phyloP scores from a whole-genome alignment of 768 basidiomycete species.

The Mycena venus region DNA sequence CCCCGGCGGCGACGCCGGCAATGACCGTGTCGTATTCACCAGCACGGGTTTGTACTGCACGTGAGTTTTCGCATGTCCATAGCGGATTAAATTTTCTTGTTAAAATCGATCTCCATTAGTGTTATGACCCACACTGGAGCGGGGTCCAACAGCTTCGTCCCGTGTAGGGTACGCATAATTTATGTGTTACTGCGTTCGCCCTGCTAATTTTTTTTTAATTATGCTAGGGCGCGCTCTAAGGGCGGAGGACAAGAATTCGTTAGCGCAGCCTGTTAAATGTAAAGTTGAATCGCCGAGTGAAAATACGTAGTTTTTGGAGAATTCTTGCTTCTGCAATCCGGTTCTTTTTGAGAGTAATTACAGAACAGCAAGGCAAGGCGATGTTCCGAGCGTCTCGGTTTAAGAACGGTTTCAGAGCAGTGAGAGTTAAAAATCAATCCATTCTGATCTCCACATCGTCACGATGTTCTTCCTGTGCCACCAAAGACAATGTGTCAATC shows the following conservation, averaged over 20 bases:
- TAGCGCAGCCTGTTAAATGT: not conserved
- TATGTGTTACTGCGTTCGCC: not conserved
- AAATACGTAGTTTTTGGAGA: not conserved
- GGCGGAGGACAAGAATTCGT: not conserved
- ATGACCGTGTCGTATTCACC: not conserved
- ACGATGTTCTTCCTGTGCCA: too few relatives aligned
- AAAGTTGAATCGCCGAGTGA: not conserved
- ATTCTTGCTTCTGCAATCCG: not conserved
- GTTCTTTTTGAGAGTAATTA: not conserved
- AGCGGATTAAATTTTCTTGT: not conserved
- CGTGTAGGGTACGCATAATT: not conserved
- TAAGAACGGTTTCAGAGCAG: not conserved
- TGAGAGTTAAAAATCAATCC: not conserved
- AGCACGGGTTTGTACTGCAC: not conserved
- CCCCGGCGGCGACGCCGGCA: not conserved
- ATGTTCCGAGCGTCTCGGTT: not conserved
- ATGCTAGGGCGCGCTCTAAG: not conserved
- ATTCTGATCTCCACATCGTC: not conserved
- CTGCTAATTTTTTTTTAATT: not conserved
- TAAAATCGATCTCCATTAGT: not conserved
- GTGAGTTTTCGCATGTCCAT: not conserved
- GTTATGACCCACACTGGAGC: not conserved
- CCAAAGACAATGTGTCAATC: too few relatives aligned
- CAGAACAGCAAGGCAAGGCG: not conserved
- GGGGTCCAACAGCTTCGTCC: not conserved